Conservation (phyloP, 495 filamentous ascomycete species). For the Penicillium subrubescens region DNA sequence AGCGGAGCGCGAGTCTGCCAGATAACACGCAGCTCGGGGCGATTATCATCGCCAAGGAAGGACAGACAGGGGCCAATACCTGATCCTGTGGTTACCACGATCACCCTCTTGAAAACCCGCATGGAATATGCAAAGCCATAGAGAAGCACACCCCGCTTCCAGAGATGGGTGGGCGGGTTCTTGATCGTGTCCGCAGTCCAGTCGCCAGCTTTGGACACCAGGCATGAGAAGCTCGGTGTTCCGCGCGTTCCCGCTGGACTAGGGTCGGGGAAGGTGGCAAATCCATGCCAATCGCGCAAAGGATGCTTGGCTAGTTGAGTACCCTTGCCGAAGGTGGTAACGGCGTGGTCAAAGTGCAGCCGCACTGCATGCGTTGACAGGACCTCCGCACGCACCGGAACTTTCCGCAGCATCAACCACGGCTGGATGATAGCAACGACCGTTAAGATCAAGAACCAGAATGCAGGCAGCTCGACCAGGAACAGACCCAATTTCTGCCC, state of each 20-base stretch:
- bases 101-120: constrained; percentile 64
- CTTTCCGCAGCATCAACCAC: constrained; percentile 49
- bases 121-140: constrained; percentile 75
- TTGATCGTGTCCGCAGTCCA: constrained; percentile 71
- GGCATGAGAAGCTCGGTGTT: constrained; percentile 58
- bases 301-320: constrained; percentile 54
- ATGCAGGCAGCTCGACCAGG: constrained; percentile 42
- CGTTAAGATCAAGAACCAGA: constrained; percentile 45
- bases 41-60: constrained; percentile 51
- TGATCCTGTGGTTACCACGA: constrained; percentile 81
- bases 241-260: constrained; percentile 11
- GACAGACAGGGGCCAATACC: constrained; percentile 70
- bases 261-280: constrained; percentile 68
- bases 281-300: constrained; percentile 78
- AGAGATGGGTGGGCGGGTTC: constrained; percentile 54
- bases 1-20: constrained; percentile 60
- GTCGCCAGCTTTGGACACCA: constrained; percentile 82
- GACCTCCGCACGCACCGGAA: constrained; percentile 59
- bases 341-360: constrained; percentile 67
- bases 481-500: constrained; percentile 34
- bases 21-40: constrained; percentile 55
- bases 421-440: constrained; percentile 45
- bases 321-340: constrained; percentile 47
- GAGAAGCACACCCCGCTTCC: constrained; percentile 53
- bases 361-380: constrained; percentile 71